phyloP scores from a whole-genome alignment of 345 rosid species.

The Eucalyptus microcorys region DNA sequence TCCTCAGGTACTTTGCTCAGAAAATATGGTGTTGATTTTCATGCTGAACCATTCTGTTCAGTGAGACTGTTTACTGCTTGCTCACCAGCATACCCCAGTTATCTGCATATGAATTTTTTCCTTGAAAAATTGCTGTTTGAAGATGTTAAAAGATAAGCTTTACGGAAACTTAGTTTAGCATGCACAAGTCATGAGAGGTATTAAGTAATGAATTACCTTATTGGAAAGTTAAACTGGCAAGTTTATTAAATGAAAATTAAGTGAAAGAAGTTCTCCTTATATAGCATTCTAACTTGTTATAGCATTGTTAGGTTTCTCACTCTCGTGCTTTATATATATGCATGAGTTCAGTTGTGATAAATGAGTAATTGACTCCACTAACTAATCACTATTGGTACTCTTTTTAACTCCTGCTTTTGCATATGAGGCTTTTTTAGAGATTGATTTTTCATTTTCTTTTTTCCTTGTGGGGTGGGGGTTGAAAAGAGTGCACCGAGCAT shows the following conservation, averaged over 20 bases:
- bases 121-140: not conserved
- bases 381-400: not conserved
- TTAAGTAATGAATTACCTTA: not conserved
- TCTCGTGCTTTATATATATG: not conserved
- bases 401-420: not conserved
- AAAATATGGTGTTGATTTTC: not conserved
- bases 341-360: not conserved
- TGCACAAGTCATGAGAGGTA: not conserved
- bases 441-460: not conserved
- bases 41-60: not conserved
- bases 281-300: not conserved
- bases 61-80: not conserved
- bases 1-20: conserved; percentile 53
- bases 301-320: not conserved
- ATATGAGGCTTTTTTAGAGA: not conserved
- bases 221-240: not conserved
- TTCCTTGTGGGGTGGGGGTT: not conserved
- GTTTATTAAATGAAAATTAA: not conserved
- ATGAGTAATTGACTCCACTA: not conserved
- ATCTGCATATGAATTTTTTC: not conserved
- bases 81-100: not conserved
- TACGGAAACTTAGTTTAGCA: not conserved
- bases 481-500: not conserved
- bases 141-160: not conserved
- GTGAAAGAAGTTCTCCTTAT: not conserved